Evolutionary conservation across 768 basidiomycete genomes (phyloP).

Genomic region (Termitomyces sp.): DNA sequence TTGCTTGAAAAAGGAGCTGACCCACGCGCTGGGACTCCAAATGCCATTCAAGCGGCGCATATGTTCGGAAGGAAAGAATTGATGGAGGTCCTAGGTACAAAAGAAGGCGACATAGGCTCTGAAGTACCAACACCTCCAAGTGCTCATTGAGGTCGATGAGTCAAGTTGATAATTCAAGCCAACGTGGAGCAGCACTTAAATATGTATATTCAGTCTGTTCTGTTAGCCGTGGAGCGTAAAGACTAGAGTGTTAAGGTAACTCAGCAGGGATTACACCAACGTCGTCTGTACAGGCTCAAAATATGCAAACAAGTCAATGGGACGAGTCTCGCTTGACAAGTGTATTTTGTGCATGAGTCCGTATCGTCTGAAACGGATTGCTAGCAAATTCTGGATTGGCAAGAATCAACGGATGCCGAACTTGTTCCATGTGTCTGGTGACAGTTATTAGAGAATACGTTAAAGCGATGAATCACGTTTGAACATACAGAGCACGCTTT

Average conservation of each 20-base stretch:
- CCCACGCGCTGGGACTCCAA: constrained; percentile 60
- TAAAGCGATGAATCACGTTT: constrained; percentile 1
- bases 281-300: background rate
- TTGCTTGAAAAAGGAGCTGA: constrained; percentile 55
- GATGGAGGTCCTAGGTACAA: constrained; percentile 52
- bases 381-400: constrained; percentile 57
- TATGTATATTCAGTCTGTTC: background rate
- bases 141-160: background rate
- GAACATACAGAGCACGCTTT: constrained; percentile 60
- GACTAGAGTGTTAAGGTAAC: background rate
- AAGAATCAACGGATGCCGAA: constrained; percentile 66
- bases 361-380: constrained; percentile 75
- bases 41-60: constrained; percentile 60
- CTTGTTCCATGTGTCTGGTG: constrained; percentile 55
- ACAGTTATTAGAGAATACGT: background rate
- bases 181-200: background rate
- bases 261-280: background rate
- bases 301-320: background rate
- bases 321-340: constrained; percentile 38
- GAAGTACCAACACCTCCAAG: constrained; percentile 32
- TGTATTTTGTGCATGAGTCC: constrained; percentile 76
- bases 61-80: constrained; percentile 61
- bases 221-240: background rate
- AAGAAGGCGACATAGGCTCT: constrained; percentile 44
- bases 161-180: background rate